Evolutionary conservation across 2,329 filamentous ascomycete species (phyloP).

Genomic region (Exophiala lecanii-corni): DNA sequence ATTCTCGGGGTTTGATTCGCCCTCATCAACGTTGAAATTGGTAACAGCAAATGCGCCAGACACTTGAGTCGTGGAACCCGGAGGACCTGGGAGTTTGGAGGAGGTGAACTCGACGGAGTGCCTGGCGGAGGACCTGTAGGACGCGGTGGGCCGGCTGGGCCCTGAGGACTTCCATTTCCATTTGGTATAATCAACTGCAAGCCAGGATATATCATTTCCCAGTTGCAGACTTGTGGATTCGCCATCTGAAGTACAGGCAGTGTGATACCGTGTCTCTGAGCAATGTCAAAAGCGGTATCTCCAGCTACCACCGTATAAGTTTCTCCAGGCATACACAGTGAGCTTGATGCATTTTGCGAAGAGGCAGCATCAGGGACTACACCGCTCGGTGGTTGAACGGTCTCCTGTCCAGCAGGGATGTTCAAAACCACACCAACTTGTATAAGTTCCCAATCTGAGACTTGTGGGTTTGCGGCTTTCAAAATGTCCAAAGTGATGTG

Average conservation of each 20-base stretch:
- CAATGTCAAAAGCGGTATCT: conserved; percentile 17
- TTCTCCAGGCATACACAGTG: neutral
- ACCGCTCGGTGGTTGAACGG: neutral
- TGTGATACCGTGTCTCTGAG: conserved; percentile 9
- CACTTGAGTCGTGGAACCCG: neutral
- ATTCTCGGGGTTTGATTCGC: conserved; percentile 19
- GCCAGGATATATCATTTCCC: conserved; percentile 8
- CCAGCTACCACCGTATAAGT: conserved; percentile 15
- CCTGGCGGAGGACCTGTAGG: neutral
- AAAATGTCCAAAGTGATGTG: conserved; percentile 7
- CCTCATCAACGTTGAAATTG: conserved; percentile 3
- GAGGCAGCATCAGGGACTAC: neutral
- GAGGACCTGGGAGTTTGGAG: neutral
- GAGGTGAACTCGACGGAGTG: neutral
- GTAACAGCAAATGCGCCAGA: conserved; percentile 5
- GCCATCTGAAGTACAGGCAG: conserved; percentile 13
- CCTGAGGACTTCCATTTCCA: neutral
- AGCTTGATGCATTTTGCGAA: neutral
- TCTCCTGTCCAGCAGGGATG: neutral
- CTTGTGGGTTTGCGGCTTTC: conserved; percentile 9
- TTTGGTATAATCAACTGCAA: conserved; percentile 6
- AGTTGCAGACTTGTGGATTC: conserved; percentile 12
- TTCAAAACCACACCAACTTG: neutral
- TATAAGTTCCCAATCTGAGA: neutral
- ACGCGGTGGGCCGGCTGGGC: neutral